Base-by-base conservation (phyloP, 2,329 filamentous ascomycete genomes). In the Teratosphaeria gauchensis region DNA sequence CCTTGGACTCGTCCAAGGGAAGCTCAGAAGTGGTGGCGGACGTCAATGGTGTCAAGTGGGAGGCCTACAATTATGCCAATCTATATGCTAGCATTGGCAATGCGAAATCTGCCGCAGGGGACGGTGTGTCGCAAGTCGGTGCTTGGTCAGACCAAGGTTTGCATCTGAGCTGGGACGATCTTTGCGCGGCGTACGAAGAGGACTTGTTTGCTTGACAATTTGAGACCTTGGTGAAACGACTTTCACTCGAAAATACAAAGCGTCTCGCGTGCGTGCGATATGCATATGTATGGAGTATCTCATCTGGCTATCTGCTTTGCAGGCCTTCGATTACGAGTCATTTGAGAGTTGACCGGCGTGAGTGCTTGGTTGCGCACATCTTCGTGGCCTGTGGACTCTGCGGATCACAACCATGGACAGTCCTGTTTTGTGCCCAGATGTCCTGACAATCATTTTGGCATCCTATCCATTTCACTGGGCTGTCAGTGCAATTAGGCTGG, bases 61-160 rank as follows among this genome's bases (percentile, higher is more conserved):
- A 9, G 9, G 42, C 3, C 42, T 48, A 48, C 19, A 16, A 6
- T 8, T 51, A 30, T 9, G 28, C 21, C 8, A 21, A 35, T 12
- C 5, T 30, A 16, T 30, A 24, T 14, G 24, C 35, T 28, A 11
- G 14, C 24, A 28, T 14, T 21, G 28, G 24, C 21, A 53, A 31
- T 5, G 19, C 12, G 51, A 53, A 21, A 31, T 16, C 51, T 30
- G 14, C 16, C 11, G 28, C 12, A 16, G 55, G 33, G 24, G n/a
- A 7, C 21, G 19, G 5, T 16, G 24, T 30, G 24, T 28, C 32
- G 21, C 12, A n/a, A 11, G 54, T 33, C 11, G 54, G 54, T 14
- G 55, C 21, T n/a, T 56, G 55, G 55, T 30, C 35, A 48, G 38
- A 56, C 31, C 30, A 56, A 46, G 55, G 55, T 42, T n/a, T 11